A percentile compares a stretch with the other conserved stretches of the same genome.
Conservation (phyloP, 2,329 filamentous ascomycete genomes). For the Claviceps sp. region DNA sequence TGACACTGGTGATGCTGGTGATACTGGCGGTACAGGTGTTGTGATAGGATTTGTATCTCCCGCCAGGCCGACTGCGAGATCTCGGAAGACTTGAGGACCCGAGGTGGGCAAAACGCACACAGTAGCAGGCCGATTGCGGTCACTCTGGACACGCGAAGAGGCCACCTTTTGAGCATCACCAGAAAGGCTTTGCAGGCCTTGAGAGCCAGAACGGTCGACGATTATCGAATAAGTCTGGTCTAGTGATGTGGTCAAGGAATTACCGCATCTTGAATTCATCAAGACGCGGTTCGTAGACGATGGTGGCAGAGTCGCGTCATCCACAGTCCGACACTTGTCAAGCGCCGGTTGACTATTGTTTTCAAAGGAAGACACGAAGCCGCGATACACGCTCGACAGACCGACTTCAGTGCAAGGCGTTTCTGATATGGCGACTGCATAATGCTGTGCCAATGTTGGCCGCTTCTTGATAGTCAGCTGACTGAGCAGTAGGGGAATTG, state of each 20-base stretch:
- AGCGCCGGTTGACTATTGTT: background rate
- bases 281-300: background rate
- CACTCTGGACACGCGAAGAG: background rate
- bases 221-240: background rate
- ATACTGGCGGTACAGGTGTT: too few relatives aligned
- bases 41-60: too few relatives aligned
- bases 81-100: too few relatives aligned
- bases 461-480: background rate
- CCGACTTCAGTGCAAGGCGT: background rate
- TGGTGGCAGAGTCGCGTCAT: background rate
- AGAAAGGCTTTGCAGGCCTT: background rate
- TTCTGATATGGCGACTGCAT: background rate
- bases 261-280: background rate
- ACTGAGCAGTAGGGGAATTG: background rate
- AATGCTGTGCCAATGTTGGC: constrained; percentile 1
- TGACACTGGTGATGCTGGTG: too few relatives aligned
- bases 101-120: too few relatives aligned
- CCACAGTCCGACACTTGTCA: background rate
- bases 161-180: background rate
- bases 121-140: too few relatives aligned
- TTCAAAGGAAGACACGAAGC: background rate
- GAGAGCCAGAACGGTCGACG: background rate
- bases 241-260: background rate
- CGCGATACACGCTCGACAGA: background rate
- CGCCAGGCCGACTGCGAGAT: too few relatives aligned